Conservation (phyloP, 345 rosid species). For the Punica granatum region DNA sequence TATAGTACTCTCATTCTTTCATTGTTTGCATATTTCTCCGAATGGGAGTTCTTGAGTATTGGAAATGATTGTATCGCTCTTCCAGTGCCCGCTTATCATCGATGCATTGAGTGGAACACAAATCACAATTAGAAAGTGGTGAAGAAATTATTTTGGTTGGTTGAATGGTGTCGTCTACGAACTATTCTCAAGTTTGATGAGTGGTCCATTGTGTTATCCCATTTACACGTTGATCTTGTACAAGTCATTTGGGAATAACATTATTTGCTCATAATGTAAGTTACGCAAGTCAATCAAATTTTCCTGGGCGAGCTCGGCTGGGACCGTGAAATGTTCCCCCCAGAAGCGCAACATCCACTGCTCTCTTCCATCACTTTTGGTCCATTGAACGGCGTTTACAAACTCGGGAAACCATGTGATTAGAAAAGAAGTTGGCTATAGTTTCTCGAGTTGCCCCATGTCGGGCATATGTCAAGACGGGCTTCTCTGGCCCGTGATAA, state of each 20-base stretch:
- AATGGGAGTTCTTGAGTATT: background rate
- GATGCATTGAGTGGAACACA: background rate
- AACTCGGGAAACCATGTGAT: too few relatives aligned
- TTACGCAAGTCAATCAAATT: background rate
- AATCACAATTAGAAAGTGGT: background rate
- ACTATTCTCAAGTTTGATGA: background rate
- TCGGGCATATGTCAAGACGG: too few relatives aligned
- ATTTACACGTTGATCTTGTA: background rate
- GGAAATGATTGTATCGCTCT: background rate
- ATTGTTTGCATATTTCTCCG: background rate
- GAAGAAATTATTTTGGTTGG: background rate
- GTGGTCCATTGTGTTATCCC: background rate
- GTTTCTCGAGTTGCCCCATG: too few relatives aligned
- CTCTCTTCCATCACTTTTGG: too few relatives aligned
- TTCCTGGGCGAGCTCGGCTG: background rate
- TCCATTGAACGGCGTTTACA: too few relatives aligned
- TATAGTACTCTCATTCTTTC: constrained; percentile 18
- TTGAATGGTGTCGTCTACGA: background rate
- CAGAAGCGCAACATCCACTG: too few relatives aligned
- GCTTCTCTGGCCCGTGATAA: too few relatives aligned
- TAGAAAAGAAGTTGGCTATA: too few relatives aligned
- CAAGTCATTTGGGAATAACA: background rate
- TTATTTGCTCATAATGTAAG: background rate
- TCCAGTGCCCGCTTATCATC: background rate
- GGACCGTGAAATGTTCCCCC: too few relatives aligned